These are phyloP conservation scores for Zizania latifolia DNA, from an alignment of 176 grass and related monocot genomes.

Conservation along the genomic window DNA sequence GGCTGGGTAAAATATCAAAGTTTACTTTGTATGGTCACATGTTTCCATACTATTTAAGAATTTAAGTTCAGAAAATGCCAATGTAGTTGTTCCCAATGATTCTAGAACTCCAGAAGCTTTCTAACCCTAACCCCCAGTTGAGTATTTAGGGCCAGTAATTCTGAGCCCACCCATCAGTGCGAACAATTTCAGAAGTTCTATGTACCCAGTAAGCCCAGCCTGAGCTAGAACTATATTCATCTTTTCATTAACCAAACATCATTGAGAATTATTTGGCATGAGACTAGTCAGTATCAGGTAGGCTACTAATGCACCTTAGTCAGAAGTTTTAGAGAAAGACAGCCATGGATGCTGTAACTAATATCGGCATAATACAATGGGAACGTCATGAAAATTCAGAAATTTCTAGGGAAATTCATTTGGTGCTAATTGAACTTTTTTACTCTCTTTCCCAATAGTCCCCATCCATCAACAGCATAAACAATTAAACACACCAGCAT, in stretches of 20 bases:
- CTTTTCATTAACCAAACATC: not conserved
- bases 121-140: not conserved
- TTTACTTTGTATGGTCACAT: not conserved
- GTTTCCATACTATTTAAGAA: not conserved
- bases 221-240: not conserved
- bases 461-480: not conserved
- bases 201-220: not conserved
- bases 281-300: not conserved
- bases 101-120: conserved; percentile 4
- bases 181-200: not conserved
- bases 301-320: not conserved
- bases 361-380: not conserved
- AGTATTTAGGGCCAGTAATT: not conserved
- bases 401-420: not conserved
- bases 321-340: too few species aligned
- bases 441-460: not conserved
- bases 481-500: not conserved
- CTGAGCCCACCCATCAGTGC: not conserved
- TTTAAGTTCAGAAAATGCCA: not conserved
- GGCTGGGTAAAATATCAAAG: conserved; percentile 8
- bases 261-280: conserved; percentile 2
- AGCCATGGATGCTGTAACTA: not conserved
- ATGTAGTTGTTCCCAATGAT: not conserved
- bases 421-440: not conserved
- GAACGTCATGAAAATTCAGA: not conserved